Conservation (phyloP, 73 alveolate species). For the Paramecium primaurelia region DNA sequence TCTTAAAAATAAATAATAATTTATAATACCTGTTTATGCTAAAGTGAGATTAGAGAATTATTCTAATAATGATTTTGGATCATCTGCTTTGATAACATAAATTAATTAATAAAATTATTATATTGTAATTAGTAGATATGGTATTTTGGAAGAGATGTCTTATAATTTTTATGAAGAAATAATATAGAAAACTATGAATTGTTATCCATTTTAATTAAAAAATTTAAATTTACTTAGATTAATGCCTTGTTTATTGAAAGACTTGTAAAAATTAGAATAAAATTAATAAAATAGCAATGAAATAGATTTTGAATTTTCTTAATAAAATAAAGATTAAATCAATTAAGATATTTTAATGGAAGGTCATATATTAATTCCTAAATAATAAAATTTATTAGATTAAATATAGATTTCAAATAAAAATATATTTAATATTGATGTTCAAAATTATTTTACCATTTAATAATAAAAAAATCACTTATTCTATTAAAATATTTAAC, state of each 20-base stretch:
- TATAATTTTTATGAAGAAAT: neutral
- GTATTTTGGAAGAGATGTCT: constrained; percentile 1
- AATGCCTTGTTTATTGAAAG: neutral
- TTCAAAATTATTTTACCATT: neutral
- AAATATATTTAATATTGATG: neutral
- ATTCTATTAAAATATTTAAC: neutral
- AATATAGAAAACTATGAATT: neutral
- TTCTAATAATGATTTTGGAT: constrained; percentile 16
- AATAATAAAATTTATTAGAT: neutral
- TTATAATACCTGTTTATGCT: neutral
- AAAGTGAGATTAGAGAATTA: neutral
- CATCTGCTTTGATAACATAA: constrained; percentile 19
- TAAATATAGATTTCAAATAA: neutral
- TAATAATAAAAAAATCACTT: neutral
- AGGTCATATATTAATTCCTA: neutral
- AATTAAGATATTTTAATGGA: neutral
- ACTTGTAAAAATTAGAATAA: neutral
- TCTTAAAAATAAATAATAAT: neutral
- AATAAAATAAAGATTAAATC: neutral
- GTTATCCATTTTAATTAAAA: neutral
- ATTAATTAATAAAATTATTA: neutral
- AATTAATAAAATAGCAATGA: neutral
- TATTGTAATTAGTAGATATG: neutral
- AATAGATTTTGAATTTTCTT: neutral
- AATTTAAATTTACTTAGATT: neutral